phyloP scores from a whole-genome alignment of 2,329 filamentous ascomycete species.

The Endocalyx cinctus region DNA sequence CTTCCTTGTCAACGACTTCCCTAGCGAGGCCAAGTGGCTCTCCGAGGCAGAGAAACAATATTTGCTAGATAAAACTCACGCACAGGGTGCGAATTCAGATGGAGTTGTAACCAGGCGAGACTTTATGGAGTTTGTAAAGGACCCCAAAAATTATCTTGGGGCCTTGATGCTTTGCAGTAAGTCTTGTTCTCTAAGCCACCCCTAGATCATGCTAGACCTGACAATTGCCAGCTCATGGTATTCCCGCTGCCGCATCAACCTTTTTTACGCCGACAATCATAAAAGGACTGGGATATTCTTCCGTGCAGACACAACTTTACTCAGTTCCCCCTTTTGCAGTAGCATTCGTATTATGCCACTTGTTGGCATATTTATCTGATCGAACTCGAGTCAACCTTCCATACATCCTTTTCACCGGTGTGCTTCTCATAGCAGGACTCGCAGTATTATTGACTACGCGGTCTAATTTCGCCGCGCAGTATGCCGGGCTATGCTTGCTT shows the following conservation, averaged over 20 bases:
- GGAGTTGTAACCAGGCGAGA: constrained; percentile 8
- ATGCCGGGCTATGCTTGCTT: constrained; percentile 34
- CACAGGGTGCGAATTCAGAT: neutral
- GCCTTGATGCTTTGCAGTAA: constrained; percentile 20
- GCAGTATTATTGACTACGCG: constrained; percentile 18
- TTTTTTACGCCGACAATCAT: constrained; percentile 8
- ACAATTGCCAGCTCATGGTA: too few species aligned
- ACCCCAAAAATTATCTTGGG: constrained; percentile 10
- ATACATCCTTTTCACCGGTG: constrained; percentile 17
- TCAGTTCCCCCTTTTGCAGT: constrained; percentile 6
- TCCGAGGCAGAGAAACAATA: constrained; percentile 26
- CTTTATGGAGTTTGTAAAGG: constrained; percentile 4
- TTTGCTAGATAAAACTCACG: constrained; percentile 12
- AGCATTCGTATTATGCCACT: constrained; percentile 1
- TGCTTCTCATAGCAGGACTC: constrained; percentile 20
- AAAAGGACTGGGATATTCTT: constrained; percentile 2
- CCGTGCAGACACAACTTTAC: constrained; percentile 7
- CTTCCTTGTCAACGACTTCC: constrained; percentile 20
- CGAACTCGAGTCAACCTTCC: constrained; percentile 12
- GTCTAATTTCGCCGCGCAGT: constrained; percentile 27
- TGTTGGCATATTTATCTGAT: constrained; percentile 6
- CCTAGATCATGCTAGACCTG: too few species aligned
- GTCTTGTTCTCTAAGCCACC: too few species aligned
- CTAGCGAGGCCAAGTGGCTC: constrained; percentile 14
- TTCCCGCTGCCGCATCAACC: too few species aligned